Percentiles rank a stretch among this genome's conserved stretches.
Evolutionary conservation across 1,284 basidiomycete genomes (phyloP).

Genomic region (Sporisorium scitamineum): DNA sequence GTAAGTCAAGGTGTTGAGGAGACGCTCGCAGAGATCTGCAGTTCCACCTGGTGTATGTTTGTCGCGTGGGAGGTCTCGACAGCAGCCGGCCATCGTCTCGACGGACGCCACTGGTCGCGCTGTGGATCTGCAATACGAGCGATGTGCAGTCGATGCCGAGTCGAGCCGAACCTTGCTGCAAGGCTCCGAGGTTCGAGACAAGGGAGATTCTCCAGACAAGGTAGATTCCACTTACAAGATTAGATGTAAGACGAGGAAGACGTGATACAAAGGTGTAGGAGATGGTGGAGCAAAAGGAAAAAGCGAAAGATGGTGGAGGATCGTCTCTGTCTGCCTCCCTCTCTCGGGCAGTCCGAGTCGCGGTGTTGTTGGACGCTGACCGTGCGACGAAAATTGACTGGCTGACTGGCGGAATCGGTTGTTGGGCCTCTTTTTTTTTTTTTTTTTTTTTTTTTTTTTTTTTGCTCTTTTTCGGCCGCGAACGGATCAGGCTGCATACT

Average conservation of each 20-base stretch:
- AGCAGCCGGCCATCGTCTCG: not conserved
- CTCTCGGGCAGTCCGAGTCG: not conserved
- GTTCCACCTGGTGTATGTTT: not conserved
- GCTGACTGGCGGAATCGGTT: conserved; percentile 14
- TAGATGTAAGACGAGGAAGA: conserved; percentile 15
- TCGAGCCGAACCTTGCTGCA: not conserved
- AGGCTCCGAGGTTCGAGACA: not conserved
- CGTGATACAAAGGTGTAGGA: conserved; percentile 23
- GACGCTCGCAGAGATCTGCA: not conserved
- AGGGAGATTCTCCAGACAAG: not conserved
- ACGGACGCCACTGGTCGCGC: not conserved
- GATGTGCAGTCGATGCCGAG: not conserved
- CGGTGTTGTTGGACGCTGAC: conserved; percentile 13
- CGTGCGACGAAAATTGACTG: conserved; percentile 30
- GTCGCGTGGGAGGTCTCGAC: not conserved
- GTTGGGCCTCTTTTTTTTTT: conserved; percentile 12
- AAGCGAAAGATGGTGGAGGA: conserved; percentile 25
- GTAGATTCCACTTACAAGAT: conserved; percentile 14
- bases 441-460: conserved; percentile 2
- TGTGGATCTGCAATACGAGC: not conserved
- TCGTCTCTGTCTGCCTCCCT: conserved; percentile 6
- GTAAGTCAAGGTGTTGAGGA: not conserved
- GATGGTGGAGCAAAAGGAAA: conserved; percentile 26
- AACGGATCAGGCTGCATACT: conserved; percentile 29
- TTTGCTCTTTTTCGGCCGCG: conserved; percentile 46